Evolutionary conservation across 2,329 filamentous ascomycete species (phyloP).

Genomic region (Diplodia sapinea): DNA sequence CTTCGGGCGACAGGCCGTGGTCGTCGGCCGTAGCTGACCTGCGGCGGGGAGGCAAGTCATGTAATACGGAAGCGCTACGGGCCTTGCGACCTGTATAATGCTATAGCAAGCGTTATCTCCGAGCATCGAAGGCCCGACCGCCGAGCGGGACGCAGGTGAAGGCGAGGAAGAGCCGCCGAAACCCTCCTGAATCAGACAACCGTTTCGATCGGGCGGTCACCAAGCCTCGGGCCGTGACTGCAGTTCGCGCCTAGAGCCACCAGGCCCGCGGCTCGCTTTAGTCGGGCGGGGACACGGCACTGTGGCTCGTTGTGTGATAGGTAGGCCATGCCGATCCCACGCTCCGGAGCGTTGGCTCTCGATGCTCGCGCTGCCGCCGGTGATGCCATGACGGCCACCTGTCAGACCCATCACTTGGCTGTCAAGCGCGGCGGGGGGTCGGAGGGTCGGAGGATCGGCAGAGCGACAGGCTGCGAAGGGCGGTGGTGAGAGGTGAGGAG

Average conservation of each 20-base stretch:
- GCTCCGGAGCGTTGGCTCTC: not conserved
- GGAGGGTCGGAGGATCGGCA: not conserved
- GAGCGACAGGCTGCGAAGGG: constrained; percentile 1
- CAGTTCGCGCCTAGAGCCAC: not conserved
- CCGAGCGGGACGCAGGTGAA: not conserved
- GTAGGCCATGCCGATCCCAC: not conserved
- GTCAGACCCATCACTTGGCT: not conserved
- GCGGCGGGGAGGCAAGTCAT: constrained; percentile 10
- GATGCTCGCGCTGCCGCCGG: not conserved
- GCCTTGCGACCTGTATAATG: constrained; percentile 5
- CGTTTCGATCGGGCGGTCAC: constrained; percentile 4
- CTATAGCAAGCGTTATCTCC: constrained; percentile 20
- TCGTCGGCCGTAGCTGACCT: constrained; percentile 16
- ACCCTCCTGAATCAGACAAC: constrained; percentile 20
- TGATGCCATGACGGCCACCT: not conserved
- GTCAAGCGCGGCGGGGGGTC: not conserved
- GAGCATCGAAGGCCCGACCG: constrained; percentile 1
- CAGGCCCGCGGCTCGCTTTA: not conserved
- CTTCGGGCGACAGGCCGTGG: constrained; percentile 15
- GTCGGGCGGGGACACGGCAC: not conserved
- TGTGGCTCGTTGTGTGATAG: constrained; percentile 4
- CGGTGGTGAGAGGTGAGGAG: constrained; percentile 24
- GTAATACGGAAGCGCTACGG: constrained; percentile 22
- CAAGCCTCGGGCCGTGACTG: constrained; percentile 10
- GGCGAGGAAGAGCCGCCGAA: constrained; percentile 8